Conservation (phyloP, 1,284 basidiomycete species). For the Microbotryum lychnidis-dioicae region DNA sequence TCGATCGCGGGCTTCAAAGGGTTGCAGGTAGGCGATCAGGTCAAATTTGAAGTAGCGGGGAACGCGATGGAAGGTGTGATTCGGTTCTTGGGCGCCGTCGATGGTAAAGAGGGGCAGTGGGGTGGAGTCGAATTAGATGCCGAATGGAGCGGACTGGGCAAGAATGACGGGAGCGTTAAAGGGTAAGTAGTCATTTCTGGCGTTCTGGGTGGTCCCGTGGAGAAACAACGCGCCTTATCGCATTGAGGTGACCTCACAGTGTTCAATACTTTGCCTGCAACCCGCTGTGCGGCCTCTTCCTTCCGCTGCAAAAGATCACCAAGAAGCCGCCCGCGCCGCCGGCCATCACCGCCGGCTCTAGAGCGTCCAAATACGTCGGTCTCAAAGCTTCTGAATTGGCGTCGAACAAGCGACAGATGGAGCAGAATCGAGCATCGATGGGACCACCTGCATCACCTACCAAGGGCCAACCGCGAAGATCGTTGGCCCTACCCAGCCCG, state of each 20-base stretch:
- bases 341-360: conserved; percentile 63
- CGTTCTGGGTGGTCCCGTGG: background rate
- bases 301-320: conserved; percentile 64
- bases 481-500: no score
- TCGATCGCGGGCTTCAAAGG: conserved; percentile 10
- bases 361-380: conserved; percentile 66
- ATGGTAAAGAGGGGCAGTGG: conserved; percentile 77
- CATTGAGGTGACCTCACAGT: conserved; percentile 39
- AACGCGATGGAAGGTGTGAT: conserved; percentile 63
- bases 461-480: no score
- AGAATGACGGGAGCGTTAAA: conserved; percentile 84
- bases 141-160: conserved; percentile 82
- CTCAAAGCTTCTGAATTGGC: conserved; percentile 32
- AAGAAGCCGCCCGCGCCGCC: conserved; percentile 4
- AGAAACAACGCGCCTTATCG: no score
- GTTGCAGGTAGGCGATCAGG: conserved; percentile 67
- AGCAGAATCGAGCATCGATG: no score
- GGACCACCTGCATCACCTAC: no score
- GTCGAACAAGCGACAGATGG: background rate
- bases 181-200: conserved; percentile 58
- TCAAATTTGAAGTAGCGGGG: conserved; percentile 72
- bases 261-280: conserved; percentile 80
- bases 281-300: conserved; percentile 82
- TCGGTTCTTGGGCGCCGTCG: conserved; percentile 69
- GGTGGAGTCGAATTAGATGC: conserved; percentile 82